phyloP scores from a whole-genome alignment of 2,329 filamentous ascomycete genomes.

The Raffaelea albimanens region DNA sequence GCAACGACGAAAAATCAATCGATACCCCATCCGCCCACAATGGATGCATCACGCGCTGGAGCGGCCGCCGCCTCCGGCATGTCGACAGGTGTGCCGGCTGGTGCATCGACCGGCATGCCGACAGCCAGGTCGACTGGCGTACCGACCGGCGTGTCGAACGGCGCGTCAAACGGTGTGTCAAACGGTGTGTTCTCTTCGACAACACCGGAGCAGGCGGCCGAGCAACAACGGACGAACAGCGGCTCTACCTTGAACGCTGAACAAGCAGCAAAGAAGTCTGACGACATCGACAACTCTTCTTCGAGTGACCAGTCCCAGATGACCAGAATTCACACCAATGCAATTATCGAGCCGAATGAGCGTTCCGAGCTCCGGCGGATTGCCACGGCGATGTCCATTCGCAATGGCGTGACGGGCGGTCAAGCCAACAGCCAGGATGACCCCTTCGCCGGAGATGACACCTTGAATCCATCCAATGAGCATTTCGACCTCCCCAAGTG shows the following conservation, averaged over 20 bases:
- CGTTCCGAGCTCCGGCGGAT: slow-evolving; percentile 8
- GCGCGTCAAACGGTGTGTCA: too few relatives aligned
- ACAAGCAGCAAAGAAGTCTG: slow-evolving; percentile 17
- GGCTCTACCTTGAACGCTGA: background rate
- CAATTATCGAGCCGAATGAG: slow-evolving; percentile 7
- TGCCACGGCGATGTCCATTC: slow-evolving; percentile 33
- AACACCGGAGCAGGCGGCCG: too few relatives aligned
- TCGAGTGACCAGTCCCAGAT: slow-evolving; percentile 35
- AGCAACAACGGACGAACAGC: background rate
- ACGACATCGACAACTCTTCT: slow-evolving; percentile 31
- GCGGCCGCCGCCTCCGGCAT: too few relatives aligned
- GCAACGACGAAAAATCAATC: too few relatives aligned
- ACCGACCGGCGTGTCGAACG: too few relatives aligned
- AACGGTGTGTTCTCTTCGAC: too few relatives aligned
- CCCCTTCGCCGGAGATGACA: slow-evolving; percentile 20
- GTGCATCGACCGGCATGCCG: too few relatives aligned
- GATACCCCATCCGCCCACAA: too few relatives aligned
- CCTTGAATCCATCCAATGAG: slow-evolving; percentile 34
- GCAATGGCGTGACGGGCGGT: slow-evolving; percentile 38
- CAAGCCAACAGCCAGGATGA: slow-evolving; percentile 33
- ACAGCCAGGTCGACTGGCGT: too few relatives aligned
- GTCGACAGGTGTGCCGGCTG: too few relatives aligned
- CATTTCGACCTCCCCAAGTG: slow-evolving; percentile 43
- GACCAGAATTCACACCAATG: slow-evolving; percentile 7
- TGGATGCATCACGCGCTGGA: too few relatives aligned